These are phyloP conservation scores for Abrus pulchellus DNA, from an alignment of 306 rosid species.

Conservation along the genomic window DNA sequence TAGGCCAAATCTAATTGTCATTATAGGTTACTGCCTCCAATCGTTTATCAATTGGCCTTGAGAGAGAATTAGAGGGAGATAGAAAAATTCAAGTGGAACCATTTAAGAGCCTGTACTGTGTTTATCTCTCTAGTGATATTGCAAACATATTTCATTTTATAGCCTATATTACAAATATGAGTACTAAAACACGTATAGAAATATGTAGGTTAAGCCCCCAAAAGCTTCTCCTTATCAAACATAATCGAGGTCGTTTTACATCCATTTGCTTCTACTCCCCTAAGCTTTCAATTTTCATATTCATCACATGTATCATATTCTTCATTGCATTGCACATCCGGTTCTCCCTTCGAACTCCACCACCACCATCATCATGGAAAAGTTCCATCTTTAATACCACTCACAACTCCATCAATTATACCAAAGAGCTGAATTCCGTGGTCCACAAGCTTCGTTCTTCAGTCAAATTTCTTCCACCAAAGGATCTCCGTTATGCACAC, in stretches of 20 bases:
- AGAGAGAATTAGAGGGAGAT: neutral
- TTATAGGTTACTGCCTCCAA: neutral
- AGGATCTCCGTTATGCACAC: slow-evolving; percentile 63
- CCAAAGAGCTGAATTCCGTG: neutral
- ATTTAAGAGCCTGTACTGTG: too few species aligned
- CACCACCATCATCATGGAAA: slow-evolving; percentile 41
- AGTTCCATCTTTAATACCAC: slow-evolving; percentile 36
- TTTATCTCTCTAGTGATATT: neutral
- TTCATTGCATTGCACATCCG: slow-evolving; percentile 56
- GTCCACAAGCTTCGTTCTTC: slow-evolving; percentile 56
- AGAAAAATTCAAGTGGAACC: too few species aligned
- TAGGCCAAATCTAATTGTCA: too few species aligned
- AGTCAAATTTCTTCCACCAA: slow-evolving; percentile 74
- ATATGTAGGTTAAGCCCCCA: slow-evolving; percentile 20
- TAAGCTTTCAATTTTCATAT: slow-evolving; percentile 46
- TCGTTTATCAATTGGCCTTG: neutral
- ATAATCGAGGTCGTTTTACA: slow-evolving; percentile 8
- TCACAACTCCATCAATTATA: neutral
- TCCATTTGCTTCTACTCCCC: neutral
- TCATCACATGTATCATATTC: slow-evolving; percentile 51
- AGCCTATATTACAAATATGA: slow-evolving; percentile 17
- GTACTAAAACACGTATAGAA: slow-evolving; percentile 29
- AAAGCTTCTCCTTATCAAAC: slow-evolving; percentile 38
- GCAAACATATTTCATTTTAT: neutral
- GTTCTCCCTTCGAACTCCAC: slow-evolving; percentile 47